Conservation (phyloP, 495 filamentous ascomycete genomes). For the Podospora comata region DNA sequence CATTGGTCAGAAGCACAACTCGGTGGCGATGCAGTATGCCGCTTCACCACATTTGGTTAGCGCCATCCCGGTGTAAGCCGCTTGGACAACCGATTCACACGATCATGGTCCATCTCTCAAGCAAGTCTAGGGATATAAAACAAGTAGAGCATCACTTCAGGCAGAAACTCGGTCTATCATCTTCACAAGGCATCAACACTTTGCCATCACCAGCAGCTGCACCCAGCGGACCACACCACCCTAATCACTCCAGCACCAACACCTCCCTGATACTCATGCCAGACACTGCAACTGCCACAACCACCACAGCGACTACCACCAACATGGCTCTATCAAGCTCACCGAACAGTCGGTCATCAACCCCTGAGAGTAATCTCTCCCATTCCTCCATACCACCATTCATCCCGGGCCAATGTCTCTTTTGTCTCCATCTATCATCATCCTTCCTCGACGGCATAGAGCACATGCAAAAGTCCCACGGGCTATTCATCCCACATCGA, state of each 20-base stretch:
- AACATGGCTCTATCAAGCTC: background rate
- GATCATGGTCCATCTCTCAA: background rate
- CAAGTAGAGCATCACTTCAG: background rate
- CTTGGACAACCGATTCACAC: background rate
- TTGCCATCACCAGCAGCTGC: background rate
- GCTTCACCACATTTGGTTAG: conserved; percentile 2
- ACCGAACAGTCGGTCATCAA: background rate
- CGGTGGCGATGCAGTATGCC: background rate
- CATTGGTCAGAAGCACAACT: background rate
- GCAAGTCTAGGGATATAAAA: background rate
- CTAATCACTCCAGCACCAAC: background rate
- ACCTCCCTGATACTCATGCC: conserved; percentile 4
- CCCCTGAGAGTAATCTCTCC: background rate
- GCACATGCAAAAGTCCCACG: conserved; percentile 40
- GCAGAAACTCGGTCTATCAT: background rate
- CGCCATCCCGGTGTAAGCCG: background rate
- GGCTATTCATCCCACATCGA: conserved; percentile 32
- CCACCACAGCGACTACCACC: background rate
- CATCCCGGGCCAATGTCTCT: conserved; percentile 21
- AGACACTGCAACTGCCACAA: conserved; percentile 1
- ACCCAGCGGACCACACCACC: background rate
- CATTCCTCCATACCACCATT: background rate
- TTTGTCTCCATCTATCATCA: conserved; percentile 21
- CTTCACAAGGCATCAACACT: background rate
- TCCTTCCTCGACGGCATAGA: conserved; percentile 28